phyloP scores from a whole-genome alignment of 768 basidiomycete genomes.

The Panaeolus papilionaceus region DNA sequence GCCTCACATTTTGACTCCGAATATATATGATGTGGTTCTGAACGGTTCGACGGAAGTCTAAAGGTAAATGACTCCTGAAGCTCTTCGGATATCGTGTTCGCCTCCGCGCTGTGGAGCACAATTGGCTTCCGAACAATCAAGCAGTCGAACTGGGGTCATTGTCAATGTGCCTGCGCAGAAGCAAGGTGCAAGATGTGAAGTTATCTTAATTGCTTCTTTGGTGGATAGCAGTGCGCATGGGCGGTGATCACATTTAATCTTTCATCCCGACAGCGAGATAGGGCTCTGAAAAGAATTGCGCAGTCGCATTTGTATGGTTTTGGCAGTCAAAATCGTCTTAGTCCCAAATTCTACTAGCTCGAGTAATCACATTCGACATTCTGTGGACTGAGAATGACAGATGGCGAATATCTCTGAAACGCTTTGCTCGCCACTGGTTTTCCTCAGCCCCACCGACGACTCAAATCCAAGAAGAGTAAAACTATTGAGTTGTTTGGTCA shows the following conservation, averaged over 20 bases:
- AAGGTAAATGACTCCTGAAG: background rate
- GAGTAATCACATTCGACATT: background rate
- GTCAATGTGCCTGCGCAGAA: background rate
- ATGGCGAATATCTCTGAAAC: slow-evolving; percentile 1
- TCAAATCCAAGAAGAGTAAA: background rate
- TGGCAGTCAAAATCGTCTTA: background rate
- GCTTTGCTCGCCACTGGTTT: background rate
- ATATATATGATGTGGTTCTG: background rate
- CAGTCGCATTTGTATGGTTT: background rate
- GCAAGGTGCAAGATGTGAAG: background rate
- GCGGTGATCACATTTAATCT: background rate
- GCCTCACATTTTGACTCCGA: background rate
- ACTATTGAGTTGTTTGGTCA: background rate
- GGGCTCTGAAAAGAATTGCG: background rate
- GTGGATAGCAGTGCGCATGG: background rate
- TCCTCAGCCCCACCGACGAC: background rate
- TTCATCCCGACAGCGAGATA: background rate
- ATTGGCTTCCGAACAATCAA: background rate
- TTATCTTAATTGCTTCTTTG: background rate
- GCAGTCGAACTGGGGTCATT: background rate
- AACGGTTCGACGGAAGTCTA: background rate
- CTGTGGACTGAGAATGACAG: background rate
- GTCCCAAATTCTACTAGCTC: background rate
- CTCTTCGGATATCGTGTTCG: background rate
- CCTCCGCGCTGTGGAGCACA: slow-evolving; percentile 4